Base-by-base conservation (phyloP, 495 filamentous ascomycete genomes). In the Entonaema liquescens region DNA sequence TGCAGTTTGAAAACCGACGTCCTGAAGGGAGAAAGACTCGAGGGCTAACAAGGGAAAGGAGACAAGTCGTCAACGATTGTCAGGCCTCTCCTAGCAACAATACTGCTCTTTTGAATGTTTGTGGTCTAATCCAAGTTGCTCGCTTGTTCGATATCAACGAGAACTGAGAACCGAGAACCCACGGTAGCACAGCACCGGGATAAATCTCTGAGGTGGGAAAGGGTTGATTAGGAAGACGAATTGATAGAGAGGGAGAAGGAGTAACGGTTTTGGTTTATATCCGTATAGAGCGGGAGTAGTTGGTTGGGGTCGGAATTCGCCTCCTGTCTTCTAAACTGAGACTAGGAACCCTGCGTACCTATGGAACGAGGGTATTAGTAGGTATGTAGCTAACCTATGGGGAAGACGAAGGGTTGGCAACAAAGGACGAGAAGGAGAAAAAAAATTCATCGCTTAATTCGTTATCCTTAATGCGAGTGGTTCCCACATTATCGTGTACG, bases 161-260 rank as follows among this genome's bases (percentile, higher is more conserved):
- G 60, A n/a, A 56, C 31, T 33, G 19, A 23, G 42, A 47, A 47
- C 42, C 42, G 42, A 47, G 59, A 60, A 44, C 40, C 54, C 44
- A 57, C 65, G 49, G 61, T 40, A 68, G 40, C 65, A 49, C 64
- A 68, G 57, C 60, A 66, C 62, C 62, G 57, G 52, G 58, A 49
- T 26, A 52, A 52, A 31, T 25, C 21, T 38, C 50, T 54, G 25
- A 26, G 49, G 1, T 40, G 33, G 35, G 50, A 19, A 28, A 55
- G 40, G 40, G 44, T 71, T 40, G 33, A 66, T 33, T 49, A 33
- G 40, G 19, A n/a, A 13, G 25, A 53, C 25, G 49, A 53, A 29
- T 29, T 53, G 25, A 28, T 15, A 29, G 7, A n/a, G 12, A n/a
- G 19, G 13, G 19, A 44, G 54, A 58, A 60, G 52, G 7, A 29